phyloP scores from a whole-genome alignment of 352 stramenopile genomes.

The Peronospora belbahrii region DNA sequence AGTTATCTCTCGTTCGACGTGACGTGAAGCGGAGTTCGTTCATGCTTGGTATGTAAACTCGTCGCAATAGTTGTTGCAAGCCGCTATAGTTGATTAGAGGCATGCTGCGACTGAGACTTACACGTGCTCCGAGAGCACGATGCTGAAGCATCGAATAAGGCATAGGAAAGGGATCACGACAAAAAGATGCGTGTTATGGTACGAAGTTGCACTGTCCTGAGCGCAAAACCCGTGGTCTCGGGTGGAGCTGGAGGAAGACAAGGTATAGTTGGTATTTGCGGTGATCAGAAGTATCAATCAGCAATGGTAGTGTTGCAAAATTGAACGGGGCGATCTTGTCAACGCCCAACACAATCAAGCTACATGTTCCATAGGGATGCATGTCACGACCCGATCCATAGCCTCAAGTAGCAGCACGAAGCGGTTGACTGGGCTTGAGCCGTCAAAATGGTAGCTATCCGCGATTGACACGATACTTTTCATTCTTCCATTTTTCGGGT shows the following conservation, averaged over 20 bases:
- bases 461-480: slow-evolving; percentile 43
- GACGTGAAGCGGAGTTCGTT: slow-evolving; percentile 34
- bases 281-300: slow-evolving; percentile 79
- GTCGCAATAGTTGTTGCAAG: slow-evolving; percentile 17
- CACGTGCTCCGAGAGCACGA: too few relatives aligned
- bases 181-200: too few relatives aligned
- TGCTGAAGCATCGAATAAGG: too few relatives aligned
- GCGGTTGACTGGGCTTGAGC: slow-evolving; percentile 56
- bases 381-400: slow-evolving; percentile 59
- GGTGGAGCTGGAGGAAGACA: too few relatives aligned
- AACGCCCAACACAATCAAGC: slow-evolving; percentile 59
- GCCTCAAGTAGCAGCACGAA: slow-evolving; percentile 62
- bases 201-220: too few relatives aligned
- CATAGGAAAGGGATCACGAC: too few relatives aligned
- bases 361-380: slow-evolving; percentile 66
- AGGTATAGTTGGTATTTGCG: slow-evolving; percentile 65
- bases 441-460: slow-evolving; percentile 60
- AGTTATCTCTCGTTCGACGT: slow-evolving; percentile 15
- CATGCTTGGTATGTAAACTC: slow-evolving; percentile 38
- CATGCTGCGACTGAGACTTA: too few relatives aligned
- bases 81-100: too few relatives aligned
- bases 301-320: slow-evolving; percentile 77
- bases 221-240: too few relatives aligned
- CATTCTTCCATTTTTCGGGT: too few relatives aligned
- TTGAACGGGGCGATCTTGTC: slow-evolving; percentile 75